phyloP scores from a whole-genome alignment of 2,329 filamentous ascomycete species.

The Boeremia exigua region DNA sequence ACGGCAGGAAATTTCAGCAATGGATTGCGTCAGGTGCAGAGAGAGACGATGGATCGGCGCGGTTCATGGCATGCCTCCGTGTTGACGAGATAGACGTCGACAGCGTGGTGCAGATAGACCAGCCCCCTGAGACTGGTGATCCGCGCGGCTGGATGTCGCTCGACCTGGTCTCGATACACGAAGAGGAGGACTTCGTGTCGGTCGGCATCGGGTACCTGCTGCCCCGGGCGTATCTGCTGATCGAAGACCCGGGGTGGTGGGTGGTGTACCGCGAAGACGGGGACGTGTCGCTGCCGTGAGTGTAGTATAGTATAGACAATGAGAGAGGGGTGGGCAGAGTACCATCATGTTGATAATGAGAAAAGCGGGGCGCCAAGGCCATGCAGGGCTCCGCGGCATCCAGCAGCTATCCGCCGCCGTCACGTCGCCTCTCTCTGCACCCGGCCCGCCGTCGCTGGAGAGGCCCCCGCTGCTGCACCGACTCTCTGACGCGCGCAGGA shows the following conservation, averaged over 20 bases:
- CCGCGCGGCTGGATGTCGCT: background rate
- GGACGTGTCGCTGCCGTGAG: background rate
- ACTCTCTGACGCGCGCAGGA: constrained; percentile 34
- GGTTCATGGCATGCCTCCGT: background rate
- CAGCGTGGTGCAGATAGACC: background rate
- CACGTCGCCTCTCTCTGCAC: constrained; percentile 1
- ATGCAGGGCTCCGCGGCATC: background rate
- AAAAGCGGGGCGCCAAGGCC: background rate
- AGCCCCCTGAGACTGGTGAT: background rate
- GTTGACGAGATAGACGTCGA: background rate
- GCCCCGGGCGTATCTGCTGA: background rate
- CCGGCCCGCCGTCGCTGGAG: constrained; percentile 41
- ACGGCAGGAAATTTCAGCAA: no score
- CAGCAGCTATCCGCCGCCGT: background rate
- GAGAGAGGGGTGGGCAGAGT: no score
- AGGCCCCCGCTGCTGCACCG: constrained; percentile 35
- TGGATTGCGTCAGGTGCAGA: background rate
- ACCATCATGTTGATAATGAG: no score
- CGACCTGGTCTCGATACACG: background rate
- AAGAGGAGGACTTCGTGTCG: background rate
- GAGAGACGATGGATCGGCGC: background rate
- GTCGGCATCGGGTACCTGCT: background rate
- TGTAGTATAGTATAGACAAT: no score
- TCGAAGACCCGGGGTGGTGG: background rate
- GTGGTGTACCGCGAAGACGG: background rate